Percentiles rank a stretch among this genome's conserved stretches.
Evolutionary conservation across 495 filamentous ascomycete species (phyloP).

Genomic region (Talaromyces adpressus): DNA sequence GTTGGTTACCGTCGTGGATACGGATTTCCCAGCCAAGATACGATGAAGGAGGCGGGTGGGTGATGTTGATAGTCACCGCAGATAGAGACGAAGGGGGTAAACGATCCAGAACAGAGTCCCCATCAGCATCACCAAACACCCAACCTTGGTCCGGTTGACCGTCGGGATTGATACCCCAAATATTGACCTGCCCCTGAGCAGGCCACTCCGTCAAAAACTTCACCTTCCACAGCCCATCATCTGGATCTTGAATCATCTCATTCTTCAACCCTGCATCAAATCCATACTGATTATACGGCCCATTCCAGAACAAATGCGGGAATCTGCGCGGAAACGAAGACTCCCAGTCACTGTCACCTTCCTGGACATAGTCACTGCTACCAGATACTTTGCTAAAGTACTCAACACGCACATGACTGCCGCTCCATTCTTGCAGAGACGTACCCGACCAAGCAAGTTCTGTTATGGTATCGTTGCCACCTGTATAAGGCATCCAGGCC

Average conservation of each 20-base stretch:
- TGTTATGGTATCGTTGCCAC: conserved; percentile 37
- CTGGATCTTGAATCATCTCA: conserved; percentile 40
- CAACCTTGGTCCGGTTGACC: conserved; percentile 54
- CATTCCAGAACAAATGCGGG: conserved; percentile 60
- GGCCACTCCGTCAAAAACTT: conserved; percentile 63
- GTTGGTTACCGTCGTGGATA: conserved; percentile 48
- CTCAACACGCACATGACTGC: conserved; percentile 58
- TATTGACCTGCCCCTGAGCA: conserved; percentile 54
- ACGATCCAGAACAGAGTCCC: conserved; percentile 55
- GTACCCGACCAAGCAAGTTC: conserved; percentile 54
- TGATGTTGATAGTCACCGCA: conserved; percentile 53
- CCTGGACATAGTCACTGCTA: conserved; percentile 57
- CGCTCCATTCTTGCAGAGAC: conserved; percentile 53
- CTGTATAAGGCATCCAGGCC: conserved; percentile 50
- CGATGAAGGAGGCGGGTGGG: conserved; percentile 45
- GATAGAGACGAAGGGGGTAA: conserved; percentile 55
- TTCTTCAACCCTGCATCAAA: conserved; percentile 58
- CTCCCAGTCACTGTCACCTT: conserved; percentile 47
- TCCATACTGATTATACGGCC: conserved; percentile 61
- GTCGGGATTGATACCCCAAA: conserved; percentile 63
- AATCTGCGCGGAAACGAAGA: conserved; percentile 38
- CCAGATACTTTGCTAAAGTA: conserved; percentile 62
- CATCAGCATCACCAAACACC: conserved; percentile 55
- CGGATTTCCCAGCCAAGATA: conserved; percentile 50
- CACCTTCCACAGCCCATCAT: conserved; percentile 51